Conservation (phyloP, 2,329 filamentous ascomycete genomes). For the Sporothrix euskadiensis region DNA sequence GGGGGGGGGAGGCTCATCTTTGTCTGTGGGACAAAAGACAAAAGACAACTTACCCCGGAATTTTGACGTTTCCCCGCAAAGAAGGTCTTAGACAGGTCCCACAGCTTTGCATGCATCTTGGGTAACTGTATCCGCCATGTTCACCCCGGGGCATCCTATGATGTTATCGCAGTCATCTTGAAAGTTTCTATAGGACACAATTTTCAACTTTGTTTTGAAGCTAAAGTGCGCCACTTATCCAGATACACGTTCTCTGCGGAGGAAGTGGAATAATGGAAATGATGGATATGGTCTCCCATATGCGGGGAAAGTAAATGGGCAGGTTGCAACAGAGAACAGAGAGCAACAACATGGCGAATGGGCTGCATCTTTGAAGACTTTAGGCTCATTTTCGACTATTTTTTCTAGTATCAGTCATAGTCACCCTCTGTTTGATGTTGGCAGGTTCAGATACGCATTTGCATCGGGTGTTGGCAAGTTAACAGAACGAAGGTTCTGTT, state of each 20-base stretch:
- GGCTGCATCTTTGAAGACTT: no score
- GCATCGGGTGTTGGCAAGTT: no score
- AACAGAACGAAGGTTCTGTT: no score
- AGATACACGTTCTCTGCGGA: neutral
- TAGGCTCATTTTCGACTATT: no score
- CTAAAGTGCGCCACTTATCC: neutral
- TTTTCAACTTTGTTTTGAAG: neutral
- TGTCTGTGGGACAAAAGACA: neutral
- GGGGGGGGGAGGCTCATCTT: neutral
- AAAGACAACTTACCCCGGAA: neutral
- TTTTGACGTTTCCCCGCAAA: neutral
- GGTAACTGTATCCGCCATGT: neutral
- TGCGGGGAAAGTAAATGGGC: neutral
- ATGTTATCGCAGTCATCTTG: no score
- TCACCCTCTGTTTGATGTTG: no score
- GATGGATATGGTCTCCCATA: constrained; percentile 2
- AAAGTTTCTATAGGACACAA: no score
- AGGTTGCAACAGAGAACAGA: neutral
- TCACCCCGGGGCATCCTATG: neutral
- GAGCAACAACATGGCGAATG: no score
- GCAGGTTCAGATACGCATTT: no score
- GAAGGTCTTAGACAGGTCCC: neutral
- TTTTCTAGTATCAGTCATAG: no score
- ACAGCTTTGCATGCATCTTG: neutral
- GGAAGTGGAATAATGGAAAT: neutral